These are phyloP conservation scores for Metahyphopichia silvanorum DNA, from an alignment of 805 yeast genomes.

Conservation along the genomic window DNA sequence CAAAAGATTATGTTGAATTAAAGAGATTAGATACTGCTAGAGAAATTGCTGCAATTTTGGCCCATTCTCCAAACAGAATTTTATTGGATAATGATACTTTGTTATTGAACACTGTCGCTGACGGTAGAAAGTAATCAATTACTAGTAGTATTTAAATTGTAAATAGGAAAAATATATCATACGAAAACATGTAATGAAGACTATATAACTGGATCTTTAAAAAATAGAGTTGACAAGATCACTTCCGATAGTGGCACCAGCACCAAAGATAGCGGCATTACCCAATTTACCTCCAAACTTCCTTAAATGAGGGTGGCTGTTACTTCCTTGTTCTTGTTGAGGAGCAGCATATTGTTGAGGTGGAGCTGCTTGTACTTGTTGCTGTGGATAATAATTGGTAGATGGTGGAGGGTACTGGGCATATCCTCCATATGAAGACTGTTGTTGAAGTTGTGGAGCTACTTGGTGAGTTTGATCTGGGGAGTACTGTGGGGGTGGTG, in stretches of 20 bases:
- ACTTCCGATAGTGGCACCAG: constrained; percentile 92
- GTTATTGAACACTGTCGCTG: constrained; percentile 83
- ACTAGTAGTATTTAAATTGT: constrained; percentile 1
- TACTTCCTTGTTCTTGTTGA: constrained; percentile 21
- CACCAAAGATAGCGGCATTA: constrained; percentile 92
- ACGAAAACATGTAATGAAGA: constrained; percentile 1
- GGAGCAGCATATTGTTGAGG: constrained; percentile 21
- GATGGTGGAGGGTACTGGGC: constrained; percentile 53
- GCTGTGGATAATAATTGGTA: constrained; percentile 43
- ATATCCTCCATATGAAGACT: constrained; percentile 32
- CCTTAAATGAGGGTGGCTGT: constrained; percentile 38
- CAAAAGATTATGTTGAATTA: constrained; percentile 92
- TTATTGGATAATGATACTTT: constrained; percentile 89
- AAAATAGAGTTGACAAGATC: constrained; percentile 75
- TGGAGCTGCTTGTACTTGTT: constrained; percentile 18
- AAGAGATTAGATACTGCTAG: constrained; percentile 96
- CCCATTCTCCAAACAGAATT: constrained; percentile 87
- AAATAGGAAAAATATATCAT: constrained; percentile 4
- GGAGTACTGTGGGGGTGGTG: constrained; percentile 13
- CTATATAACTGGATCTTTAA: constrained; percentile 17
- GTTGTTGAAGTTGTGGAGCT: constrained; percentile 17
- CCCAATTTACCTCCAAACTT: constrained; percentile 80
- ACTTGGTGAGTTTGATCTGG: constrained; percentile 7
- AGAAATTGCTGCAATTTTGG: constrained; percentile 84
- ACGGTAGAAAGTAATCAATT: constrained; percentile 50